These are phyloP conservation scores for Diaporthe ilicicola DNA, from an alignment of 2,329 filamentous ascomycete genomes.

Conservation along the genomic window DNA sequence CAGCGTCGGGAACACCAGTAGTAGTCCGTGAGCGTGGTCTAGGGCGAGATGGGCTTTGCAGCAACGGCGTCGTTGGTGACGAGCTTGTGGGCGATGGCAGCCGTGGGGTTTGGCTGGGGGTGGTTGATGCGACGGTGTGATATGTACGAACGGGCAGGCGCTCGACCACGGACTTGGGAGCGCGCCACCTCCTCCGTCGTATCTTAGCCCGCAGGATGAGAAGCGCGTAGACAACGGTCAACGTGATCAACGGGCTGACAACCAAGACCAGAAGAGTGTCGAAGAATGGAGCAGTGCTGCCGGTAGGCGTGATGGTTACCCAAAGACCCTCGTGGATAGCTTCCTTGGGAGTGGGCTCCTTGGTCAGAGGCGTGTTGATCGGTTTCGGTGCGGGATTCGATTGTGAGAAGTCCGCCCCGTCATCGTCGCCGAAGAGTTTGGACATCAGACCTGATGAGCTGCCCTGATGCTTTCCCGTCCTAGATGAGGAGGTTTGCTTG, in stretches of 20 bases:
- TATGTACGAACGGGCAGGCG: constrained; percentile 95
- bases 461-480: constrained; percentile 39
- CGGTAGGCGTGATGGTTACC: constrained; percentile 95
- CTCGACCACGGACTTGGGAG: constrained; percentile 96
- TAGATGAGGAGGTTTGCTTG: constrained; percentile 27
- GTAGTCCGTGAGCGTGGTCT: constrained; percentile 73
- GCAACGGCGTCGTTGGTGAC: constrained; percentile 81
- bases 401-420: constrained; percentile 43
- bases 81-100: constrained; percentile 70
- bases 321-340: constrained; percentile 80
- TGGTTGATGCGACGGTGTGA: constrained; percentile 75
- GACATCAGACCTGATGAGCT: constrained; percentile 50
- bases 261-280: constrained; percentile 97
- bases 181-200: constrained; percentile 88
- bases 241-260: constrained; percentile 88
- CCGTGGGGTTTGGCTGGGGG: constrained; percentile 64
- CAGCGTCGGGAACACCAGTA: constrained; percentile 64
- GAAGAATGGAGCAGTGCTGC: constrained; percentile 90
- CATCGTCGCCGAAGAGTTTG: constrained; percentile 59
- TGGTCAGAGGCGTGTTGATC: constrained; percentile 35
- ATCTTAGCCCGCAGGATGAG: constrained; percentile 89
- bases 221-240: constrained; percentile 92
- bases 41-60: constrained; percentile 65
- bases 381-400: constrained; percentile 42
- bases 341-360: constrained; percentile 34